A percentile compares a stretch with the other conserved stretches of the same genome.
Conservation (phyloP, 2,329 filamentous ascomycete genomes). For the Lasiodiplodia sp. region DNA sequence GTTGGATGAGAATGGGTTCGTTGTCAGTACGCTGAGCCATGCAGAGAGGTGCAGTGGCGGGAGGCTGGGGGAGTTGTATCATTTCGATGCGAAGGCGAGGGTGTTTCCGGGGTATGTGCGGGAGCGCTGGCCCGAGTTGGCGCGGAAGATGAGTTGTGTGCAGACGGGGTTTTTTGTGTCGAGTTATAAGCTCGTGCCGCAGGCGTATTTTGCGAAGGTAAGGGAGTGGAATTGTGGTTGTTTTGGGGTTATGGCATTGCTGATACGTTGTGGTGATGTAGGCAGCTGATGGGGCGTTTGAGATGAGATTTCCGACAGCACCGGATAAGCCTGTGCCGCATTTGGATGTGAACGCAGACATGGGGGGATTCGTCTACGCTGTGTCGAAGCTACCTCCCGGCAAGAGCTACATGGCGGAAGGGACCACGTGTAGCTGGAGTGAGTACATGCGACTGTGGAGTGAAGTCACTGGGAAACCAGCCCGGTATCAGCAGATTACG, state of each 20-base stretch:
- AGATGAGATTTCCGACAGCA: not conserved
- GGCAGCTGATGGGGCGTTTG: conserved; percentile 14
- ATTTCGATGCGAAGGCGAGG: conserved; percentile 34
- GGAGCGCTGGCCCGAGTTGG: conserved; percentile 31
- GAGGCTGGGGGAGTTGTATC: conserved; percentile 23
- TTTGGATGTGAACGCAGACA: conserved; percentile 12
- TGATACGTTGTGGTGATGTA: not conserved
- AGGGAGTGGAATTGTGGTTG: not conserved
- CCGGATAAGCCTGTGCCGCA: conserved; percentile 22
- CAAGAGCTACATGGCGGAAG: conserved; percentile 9
- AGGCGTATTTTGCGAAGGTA: conserved; percentile 24
- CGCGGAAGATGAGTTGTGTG: conserved; percentile 35
- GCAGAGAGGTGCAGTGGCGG: conserved; percentile 9
- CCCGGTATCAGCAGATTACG: conserved; percentile 37
- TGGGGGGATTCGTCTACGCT: conserved; percentile 9
- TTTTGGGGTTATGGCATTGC: not conserved
- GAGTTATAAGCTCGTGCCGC: conserved; percentile 26
- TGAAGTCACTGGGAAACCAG: not conserved
- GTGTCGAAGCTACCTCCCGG: conserved; percentile 16
- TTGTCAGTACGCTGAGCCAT: conserved; percentile 31
- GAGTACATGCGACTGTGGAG: conserved; percentile 24
- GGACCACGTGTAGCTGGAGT: conserved; percentile 18
- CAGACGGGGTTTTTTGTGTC: conserved; percentile 34
- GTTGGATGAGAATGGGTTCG: conserved; percentile 31
- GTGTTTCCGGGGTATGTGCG: conserved; percentile 33